These are phyloP conservation scores for Amauroascus verrucosus DNA, from an alignment of 2,329 filamentous ascomycete genomes.

Conservation along the genomic window DNA sequence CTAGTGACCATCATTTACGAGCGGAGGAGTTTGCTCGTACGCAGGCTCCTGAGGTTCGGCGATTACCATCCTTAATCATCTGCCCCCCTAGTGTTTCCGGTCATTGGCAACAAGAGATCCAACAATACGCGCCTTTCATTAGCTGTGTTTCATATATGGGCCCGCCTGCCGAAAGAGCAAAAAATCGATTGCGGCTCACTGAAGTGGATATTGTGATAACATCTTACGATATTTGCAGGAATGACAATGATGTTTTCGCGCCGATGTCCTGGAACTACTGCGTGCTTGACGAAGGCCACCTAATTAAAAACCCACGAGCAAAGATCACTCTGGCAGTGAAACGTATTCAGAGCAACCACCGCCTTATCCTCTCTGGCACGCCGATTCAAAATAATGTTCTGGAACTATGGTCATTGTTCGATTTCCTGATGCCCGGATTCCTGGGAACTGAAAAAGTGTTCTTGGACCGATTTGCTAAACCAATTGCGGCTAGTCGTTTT, in stretches of 20 bases:
- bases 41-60: slow-evolving; percentile 63
- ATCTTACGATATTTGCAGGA: slow-evolving; percentile 94
- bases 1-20: slow-evolving; percentile 89
- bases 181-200: slow-evolving; percentile 57
- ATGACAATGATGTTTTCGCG: slow-evolving; percentile 76
- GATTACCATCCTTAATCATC: slow-evolving; percentile 82
- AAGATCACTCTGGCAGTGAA: slow-evolving; percentile 94
- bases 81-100: slow-evolving; percentile 93
- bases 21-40: slow-evolving; percentile 84
- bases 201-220: slow-evolving; percentile 90
- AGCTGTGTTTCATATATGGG: slow-evolving; percentile 85
- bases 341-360: slow-evolving; percentile 78
- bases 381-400: slow-evolving; percentile 97
- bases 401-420: slow-evolving; percentile 94
- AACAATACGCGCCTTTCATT: slow-evolving; percentile 89
- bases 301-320: slow-evolving; percentile 97
- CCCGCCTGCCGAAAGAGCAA: slow-evolving; percentile 66
- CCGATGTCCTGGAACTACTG: slow-evolving; percentile 94
- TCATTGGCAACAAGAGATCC: slow-evolving; percentile 98
- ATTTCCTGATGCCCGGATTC: slow-evolving; percentile 98
- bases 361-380: slow-evolving; percentile 89
- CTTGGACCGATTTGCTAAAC: slow-evolving; percentile 86
- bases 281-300: slow-evolving; percentile 89
- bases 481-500: slow-evolving; percentile 86
- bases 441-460: slow-evolving; percentile 95